phyloP scores from a whole-genome alignment of 208 protist species.

The Crithidia thermophila region DNA sequence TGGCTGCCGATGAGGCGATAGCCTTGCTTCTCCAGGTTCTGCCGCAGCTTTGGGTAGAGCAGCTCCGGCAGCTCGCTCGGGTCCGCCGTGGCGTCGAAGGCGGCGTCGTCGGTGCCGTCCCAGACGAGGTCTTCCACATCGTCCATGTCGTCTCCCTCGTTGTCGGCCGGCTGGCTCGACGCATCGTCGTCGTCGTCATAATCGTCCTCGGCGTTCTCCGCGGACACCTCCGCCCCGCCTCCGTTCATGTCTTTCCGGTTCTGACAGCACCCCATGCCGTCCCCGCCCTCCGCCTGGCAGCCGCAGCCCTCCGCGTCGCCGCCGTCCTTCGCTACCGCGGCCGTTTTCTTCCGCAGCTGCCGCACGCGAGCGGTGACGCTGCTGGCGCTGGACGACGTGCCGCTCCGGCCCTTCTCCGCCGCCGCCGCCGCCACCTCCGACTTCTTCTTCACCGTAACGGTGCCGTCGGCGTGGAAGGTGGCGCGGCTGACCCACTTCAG shows the following conservation, averaged over 20 bases:
- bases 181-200: constrained; percentile 28
- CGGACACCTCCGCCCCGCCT: neutral
- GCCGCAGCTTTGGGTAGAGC: constrained; percentile 86
- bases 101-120: constrained; percentile 46
- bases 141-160: constrained; percentile 46
- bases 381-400: neutral
- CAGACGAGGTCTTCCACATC: constrained; percentile 76
- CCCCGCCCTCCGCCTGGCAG: neutral
- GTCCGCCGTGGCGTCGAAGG: constrained; percentile 32
- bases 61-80: constrained; percentile 67
- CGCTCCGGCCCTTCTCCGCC: neutral
- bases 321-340: neutral
- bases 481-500: constrained; percentile 67
- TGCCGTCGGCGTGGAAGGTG: constrained; percentile 52
- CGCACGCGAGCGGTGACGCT: neutral
- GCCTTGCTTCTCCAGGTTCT: constrained; percentile 95
- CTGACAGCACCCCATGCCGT: neutral
- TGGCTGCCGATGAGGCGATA: constrained; percentile 95
- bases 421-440: constrained; percentile 1
- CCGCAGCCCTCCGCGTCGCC: neutral
- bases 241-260: too few species aligned
- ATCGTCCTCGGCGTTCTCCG: constrained; percentile 22
- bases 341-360: neutral
- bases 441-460: constrained; percentile 32
- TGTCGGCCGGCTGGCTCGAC: constrained; percentile 10